Evolutionary conservation across 2,329 filamentous ascomycete genomes (phyloP).

Genomic region (Mycosphaerella sp.): DNA sequence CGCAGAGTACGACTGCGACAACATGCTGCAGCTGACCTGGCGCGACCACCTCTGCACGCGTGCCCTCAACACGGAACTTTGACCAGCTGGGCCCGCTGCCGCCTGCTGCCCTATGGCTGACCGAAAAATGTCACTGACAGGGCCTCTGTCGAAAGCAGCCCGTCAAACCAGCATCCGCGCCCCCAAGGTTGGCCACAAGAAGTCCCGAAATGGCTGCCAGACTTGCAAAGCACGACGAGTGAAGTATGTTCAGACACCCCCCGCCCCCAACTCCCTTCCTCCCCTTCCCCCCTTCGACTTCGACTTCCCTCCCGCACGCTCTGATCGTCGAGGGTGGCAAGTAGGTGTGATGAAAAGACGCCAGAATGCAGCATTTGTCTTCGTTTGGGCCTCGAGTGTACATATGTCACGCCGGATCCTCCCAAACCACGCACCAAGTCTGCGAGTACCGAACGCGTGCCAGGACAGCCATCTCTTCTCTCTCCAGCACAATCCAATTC

Average conservation of each 20-base stretch:
- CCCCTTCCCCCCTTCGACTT: not conserved
- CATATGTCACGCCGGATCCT: conserved; percentile 34
- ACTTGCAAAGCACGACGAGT: conserved; percentile 52
- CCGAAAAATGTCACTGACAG: conserved; percentile 12
- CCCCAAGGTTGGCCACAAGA: conserved; percentile 40
- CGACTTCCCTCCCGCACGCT: not conserved
- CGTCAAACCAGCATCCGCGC: conserved; percentile 18
- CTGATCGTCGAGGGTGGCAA: not conserved
- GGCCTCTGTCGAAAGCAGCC: conserved; percentile 9
- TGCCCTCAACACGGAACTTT: not conserved
- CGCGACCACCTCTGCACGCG: not conserved
- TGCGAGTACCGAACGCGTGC: conserved; percentile 10
- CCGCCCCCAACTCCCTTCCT: not conserved
- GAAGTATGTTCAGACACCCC: conserved; percentile 34
- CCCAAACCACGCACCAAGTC: conserved; percentile 17
- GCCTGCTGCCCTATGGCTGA: not conserved
- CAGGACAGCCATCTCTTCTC: conserved; percentile 4
- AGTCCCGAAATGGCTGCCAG: conserved; percentile 49
- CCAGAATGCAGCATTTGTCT: conserved; percentile 47
- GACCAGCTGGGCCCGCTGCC: not conserved
- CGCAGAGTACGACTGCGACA: not conserved
- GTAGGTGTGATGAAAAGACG: conserved; percentile 46
- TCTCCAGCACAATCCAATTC: conserved; percentile 16
- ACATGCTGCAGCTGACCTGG: not conserved
- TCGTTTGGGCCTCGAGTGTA: conserved; percentile 45